A percentile compares a stretch with the other conserved stretches of the same genome.
Conservation (phyloP, 805 yeast species). For the Nakazawaea wickerhamii region DNA sequence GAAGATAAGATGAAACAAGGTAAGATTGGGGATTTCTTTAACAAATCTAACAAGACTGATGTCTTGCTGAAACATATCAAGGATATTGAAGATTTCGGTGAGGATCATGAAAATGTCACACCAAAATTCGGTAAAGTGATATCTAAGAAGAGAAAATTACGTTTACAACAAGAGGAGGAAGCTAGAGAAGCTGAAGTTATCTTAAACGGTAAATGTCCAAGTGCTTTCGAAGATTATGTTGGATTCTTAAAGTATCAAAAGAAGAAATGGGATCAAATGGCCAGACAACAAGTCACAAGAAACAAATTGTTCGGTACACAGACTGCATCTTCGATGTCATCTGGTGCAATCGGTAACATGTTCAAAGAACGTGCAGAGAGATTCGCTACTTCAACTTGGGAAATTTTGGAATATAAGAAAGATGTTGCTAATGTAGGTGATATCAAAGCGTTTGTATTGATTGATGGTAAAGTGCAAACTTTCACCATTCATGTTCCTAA, state of each 20-base stretch:
- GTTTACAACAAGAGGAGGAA: constrained; percentile 20
- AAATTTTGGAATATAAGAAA: constrained; percentile 63
- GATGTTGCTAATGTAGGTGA: constrained; percentile 63
- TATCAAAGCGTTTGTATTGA: constrained; percentile 62
- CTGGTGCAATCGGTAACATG: constrained; percentile 57
- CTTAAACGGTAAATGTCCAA: constrained; percentile 53
- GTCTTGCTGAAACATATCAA: constrained; percentile 35
- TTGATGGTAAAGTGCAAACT: constrained; percentile 68
- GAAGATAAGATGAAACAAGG: constrained; percentile 72
- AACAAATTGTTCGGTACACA: constrained; percentile 72
- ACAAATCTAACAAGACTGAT: constrained; percentile 35
- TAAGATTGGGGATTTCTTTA: constrained; percentile 54
- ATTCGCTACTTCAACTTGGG: constrained; percentile 80
- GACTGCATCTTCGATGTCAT: constrained; percentile 38
- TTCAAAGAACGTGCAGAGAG: constrained; percentile 74
- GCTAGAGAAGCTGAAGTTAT: constrained; percentile 35
- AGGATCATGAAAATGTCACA: constrained; percentile 22
- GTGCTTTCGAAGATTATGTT: constrained; percentile 59
- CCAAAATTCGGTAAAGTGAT: constrained; percentile 41
- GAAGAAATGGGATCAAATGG: constrained; percentile 80
- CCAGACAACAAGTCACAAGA: constrained; percentile 67
- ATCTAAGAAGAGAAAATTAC: constrained; percentile 37
- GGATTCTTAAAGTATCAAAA: constrained; percentile 73
- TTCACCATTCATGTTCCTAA: constrained; percentile 72
- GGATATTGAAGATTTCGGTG: constrained; percentile 76